A percentile compares a stretch with the other conserved stretches of the same genome.
Conservation (phyloP, 164 flowering plant genomes). For the Tetrastigma voinierianum region DNA sequence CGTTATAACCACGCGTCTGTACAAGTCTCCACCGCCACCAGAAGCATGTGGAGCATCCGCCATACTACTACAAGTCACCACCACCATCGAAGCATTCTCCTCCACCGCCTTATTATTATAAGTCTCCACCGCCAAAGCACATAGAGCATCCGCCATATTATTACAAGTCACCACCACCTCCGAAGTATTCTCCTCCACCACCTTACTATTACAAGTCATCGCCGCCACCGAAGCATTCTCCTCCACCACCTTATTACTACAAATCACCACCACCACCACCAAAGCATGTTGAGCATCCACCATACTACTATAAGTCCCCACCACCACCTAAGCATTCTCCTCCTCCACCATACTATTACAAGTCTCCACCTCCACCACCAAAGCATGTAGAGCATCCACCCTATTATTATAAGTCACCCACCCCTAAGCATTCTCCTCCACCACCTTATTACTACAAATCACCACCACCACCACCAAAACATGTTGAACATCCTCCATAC, state of each 20-base stretch:
- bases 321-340: neutral
- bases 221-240: neutral
- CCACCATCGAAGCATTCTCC: constrained; percentile 5
- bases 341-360: constrained; percentile 11
- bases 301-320: neutral
- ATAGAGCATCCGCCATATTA: constrained; percentile 9
- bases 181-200: neutral
- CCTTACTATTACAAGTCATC: constrained; percentile 6
- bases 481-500: constrained; percentile 11
- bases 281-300: constrained; percentile 5
- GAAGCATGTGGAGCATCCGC: neutral
- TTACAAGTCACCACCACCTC: neutral
- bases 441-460: constrained; percentile 12
- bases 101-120: constrained; percentile 2
- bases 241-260: constrained; percentile 10
- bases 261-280: constrained; percentile 12
- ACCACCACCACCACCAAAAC: constrained; percentile 13
- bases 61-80: constrained; percentile 2
- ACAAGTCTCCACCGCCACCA: constrained; percentile 10
- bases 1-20: too few species aligned
- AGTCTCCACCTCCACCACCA: constrained; percentile 17
- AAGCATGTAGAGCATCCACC: constrained; percentile 5
- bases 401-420: neutral
- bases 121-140: neutral
- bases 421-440: constrained; percentile 2